A percentile compares a stretch with the other conserved stretches of the same genome.
These are phyloP conservation scores for Talaromyces wortmannii DNA, from an alignment of 495 filamentous ascomycete species.

Conservation along the genomic window DNA sequence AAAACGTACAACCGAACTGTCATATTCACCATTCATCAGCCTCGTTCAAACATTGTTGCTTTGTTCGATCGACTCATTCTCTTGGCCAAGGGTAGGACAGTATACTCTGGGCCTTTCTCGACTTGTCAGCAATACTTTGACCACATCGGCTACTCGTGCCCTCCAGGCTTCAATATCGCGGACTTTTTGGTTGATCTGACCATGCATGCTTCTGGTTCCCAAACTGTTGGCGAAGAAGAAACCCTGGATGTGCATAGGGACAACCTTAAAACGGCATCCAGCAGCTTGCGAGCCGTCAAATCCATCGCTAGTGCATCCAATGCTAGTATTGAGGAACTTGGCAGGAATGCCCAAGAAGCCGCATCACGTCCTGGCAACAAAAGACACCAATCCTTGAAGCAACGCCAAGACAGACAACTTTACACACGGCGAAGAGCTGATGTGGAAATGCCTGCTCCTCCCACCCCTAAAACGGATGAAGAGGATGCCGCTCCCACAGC, in stretches of 20 bases:
- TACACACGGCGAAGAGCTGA: conserved; percentile 74
- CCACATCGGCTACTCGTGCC: conserved; percentile 80
- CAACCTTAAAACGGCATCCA: conserved; percentile 65
- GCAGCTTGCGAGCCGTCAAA: conserved; percentile 84
- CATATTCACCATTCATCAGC: conserved; percentile 97
- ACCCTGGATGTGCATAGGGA: conserved; percentile 31
- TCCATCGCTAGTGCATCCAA: conserved; percentile 78
- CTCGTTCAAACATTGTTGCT: conserved; percentile 99
- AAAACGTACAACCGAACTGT: conserved; percentile 95
- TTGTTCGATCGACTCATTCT: conserved; percentile 91
- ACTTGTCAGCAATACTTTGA: conserved; percentile 92
- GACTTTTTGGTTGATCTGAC: conserved; percentile 96
- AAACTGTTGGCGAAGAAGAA: conserved; percentile 51
- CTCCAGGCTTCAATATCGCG: conserved; percentile 96
- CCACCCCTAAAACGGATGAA: conserved; percentile 59
- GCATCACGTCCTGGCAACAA: conserved; percentile 54
- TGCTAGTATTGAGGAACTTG: conserved; percentile 49
- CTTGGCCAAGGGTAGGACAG: conserved; percentile 79
- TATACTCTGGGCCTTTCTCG: conserved; percentile 87
- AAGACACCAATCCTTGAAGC: conserved; percentile 67
- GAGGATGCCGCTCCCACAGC: conserved; percentile 62
- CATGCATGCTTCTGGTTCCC: conserved; percentile 75
- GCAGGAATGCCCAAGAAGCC: conserved; percentile 54
- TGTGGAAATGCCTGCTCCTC: conserved; percentile 33
- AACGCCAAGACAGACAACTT: conserved; percentile 81